Evolutionary conservation across 2,329 filamentous ascomycete genomes (phyloP).

Genomic region (Colletotrichum sp.): DNA sequence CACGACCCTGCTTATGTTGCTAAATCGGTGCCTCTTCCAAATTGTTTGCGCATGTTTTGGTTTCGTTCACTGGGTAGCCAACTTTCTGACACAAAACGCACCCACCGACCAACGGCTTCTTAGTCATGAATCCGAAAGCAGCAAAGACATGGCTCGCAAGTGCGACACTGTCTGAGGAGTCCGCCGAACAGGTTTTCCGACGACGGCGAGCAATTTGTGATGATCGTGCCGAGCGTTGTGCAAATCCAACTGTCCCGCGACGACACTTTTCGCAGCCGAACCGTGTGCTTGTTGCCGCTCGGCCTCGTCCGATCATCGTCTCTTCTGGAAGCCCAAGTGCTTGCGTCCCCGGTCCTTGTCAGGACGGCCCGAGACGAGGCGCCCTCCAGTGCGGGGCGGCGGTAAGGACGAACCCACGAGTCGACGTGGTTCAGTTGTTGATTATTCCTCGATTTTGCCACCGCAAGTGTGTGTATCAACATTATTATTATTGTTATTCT

Average conservation of each 20-base stretch:
- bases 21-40: neutral
- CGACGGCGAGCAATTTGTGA: neutral
- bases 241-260: neutral
- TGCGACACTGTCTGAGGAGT: neutral
- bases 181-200: neutral
- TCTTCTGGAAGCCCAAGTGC: neutral
- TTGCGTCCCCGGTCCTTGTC: constrained; percentile 12
- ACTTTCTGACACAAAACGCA: neutral
- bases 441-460: neutral
- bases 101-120: neutral
- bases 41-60: neutral
- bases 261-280: neutral
- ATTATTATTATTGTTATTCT: neutral
- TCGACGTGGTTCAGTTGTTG: neutral
- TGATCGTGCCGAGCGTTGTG: neutral
- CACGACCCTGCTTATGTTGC: neutral
- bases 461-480: neutral
- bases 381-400: neutral
- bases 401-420: neutral
- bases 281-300: neutral
- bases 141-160: neutral
- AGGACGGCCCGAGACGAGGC: constrained; percentile 15
- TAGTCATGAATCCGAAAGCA: neutral
- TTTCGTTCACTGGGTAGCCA: neutral
- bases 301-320: neutral